Conservation (phyloP, 257 asterid genomes). For the Solanum pimpinellifolium region DNA sequence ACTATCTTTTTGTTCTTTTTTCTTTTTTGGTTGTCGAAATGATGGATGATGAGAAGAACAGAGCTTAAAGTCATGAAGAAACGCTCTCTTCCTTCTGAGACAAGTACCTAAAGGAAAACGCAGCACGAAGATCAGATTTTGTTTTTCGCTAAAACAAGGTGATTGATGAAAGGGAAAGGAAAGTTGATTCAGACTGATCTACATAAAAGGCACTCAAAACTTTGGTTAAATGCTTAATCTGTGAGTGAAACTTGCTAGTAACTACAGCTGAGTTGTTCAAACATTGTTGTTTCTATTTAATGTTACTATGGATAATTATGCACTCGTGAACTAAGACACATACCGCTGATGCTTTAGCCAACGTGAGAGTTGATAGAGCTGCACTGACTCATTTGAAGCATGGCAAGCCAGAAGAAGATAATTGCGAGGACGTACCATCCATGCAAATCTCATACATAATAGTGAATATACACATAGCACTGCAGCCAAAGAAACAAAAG, state of each 20-base stretch:
- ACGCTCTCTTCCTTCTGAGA: not conserved
- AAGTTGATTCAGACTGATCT: not conserved
- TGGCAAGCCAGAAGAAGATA: not conserved
- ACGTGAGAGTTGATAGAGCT: not conserved
- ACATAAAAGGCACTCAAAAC: not conserved
- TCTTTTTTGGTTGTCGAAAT: not conserved
- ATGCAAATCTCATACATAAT: not conserved
- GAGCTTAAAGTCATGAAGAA: not conserved
- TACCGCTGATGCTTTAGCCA: not conserved
- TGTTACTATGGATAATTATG: not conserved
- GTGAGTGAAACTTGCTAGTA: not conserved
- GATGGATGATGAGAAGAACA: not conserved
- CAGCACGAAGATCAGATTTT: not conserved
- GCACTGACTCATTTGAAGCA: not conserved
- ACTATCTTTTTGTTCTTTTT: not conserved
- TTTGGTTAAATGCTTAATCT: not conserved
- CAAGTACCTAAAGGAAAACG: not conserved
- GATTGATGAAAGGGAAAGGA: not conserved
- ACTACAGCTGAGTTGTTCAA: not conserved
- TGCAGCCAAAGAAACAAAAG: not conserved
- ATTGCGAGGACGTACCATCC: not conserved
- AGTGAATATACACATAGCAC: not conserved
- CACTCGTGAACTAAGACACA: not conserved
- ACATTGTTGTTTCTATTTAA: not conserved
- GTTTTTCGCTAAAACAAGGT: not conserved